Evolutionary conservation across 1,139 yeast species (phyloP), one percentile per base, ranked within the genome.

Genomic region (Hyphopichia wangnamkhiaoensis): DNA sequence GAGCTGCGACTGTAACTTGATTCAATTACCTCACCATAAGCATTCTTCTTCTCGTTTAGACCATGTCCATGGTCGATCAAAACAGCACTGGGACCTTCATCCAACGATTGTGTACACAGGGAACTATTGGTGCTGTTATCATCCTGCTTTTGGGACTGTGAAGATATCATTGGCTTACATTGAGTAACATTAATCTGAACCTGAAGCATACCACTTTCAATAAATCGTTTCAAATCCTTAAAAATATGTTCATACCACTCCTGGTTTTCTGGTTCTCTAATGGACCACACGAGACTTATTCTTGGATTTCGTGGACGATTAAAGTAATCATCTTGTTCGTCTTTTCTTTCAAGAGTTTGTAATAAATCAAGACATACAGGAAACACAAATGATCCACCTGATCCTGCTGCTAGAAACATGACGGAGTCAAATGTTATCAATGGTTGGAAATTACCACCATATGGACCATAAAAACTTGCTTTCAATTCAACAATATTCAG

Each of bases 371-470:
- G 54, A 16, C 75, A 72, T 2, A 73, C 64, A 1, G 80, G 79
- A 40, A 74, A 62, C 0, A 68, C 60, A 49, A 71, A 74, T 0
- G 79, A 63, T 2, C 68, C 71, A 1, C 80, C 80, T 1, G 72
- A 63, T 1, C 78, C 80, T 5, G 75, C 74, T 17, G 68, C 62
- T 25, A 74, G 47, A 39, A 75, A 69, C 6, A 68, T 38, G n/a
- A 59, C 59, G 4, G 66, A 48, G 38, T 75, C 78, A 45, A 74
- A 74, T 1, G 65, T 57, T 12, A 63, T 54, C 26, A 74, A 59
- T 0, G 75, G 73, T 43, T 70, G 76, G 39, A 59, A 59, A 15
- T 56, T 59, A 1, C 65, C 74, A 1, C 79, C 79, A 41, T 61
- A 68, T 0, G 80, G 80, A 0, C 80, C 80, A 27, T 61, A 58